phyloP scores from a whole-genome alignment of 148 eudicot species.

The Fagopyrum esculentum region DNA sequence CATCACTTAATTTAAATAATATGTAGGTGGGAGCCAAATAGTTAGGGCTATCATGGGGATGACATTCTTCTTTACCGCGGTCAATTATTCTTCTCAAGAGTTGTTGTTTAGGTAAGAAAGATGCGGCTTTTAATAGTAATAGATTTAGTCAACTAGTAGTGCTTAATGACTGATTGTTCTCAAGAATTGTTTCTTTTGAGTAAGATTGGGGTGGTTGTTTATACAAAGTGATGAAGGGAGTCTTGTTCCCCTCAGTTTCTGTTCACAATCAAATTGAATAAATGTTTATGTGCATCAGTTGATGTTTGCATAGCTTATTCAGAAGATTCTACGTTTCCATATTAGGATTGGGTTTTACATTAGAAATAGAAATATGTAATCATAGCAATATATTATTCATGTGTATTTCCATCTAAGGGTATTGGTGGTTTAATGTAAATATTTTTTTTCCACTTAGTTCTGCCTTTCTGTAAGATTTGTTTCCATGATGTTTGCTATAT shows the following conservation, averaged over 20 bases:
- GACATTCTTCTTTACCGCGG: slow-evolving; percentile 85
- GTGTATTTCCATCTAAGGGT: background rate
- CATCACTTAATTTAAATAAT: background rate
- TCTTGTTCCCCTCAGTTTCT: slow-evolving; percentile 77
- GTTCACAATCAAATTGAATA: slow-evolving; percentile 89
- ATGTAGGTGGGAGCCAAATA: slow-evolving; percentile 88
- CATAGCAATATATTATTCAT: background rate
- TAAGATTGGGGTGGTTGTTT: slow-evolving; percentile 63
- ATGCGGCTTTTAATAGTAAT: slow-evolving; percentile 13
- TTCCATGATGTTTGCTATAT: too few species aligned
- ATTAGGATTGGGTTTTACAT: background rate
- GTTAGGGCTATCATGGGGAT: slow-evolving; percentile 97
- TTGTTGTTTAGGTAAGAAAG: slow-evolving; percentile 16
- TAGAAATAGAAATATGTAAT: background rate
- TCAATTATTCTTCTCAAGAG: slow-evolving; percentile 64
- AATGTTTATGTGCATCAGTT: background rate
- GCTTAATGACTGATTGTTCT: background rate
- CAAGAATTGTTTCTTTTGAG: slow-evolving; percentile 34
- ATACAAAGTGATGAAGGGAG: slow-evolving; percentile 72
- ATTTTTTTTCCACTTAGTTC: too few species aligned
- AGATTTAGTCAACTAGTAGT: slow-evolving; percentile 6
- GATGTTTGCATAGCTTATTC: background rate
- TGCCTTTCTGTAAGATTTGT: too few species aligned
- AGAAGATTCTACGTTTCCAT: background rate
- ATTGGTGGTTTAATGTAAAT: too few species aligned